Base-by-base conservation (phyloP, 139 green algal genomes). In the Axilococcus clingmanii region DNA sequence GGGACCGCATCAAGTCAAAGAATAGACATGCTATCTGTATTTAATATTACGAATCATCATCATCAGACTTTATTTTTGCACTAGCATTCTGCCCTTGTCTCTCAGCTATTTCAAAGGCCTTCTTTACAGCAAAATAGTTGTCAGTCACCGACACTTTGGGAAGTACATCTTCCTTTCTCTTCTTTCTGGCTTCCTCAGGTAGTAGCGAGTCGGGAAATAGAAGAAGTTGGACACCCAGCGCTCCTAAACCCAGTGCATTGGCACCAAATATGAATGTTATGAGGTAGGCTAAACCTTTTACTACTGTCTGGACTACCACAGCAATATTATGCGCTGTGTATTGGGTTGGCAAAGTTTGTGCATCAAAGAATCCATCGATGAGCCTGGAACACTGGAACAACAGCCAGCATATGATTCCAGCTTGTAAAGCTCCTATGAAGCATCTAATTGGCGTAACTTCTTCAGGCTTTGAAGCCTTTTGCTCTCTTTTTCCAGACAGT, bases 231-330 rank as follows among this genome's bases (percentile, higher is more conserved):
- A 36, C 24, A 0, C 40, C 55, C 0, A 25, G 55, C 30, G 27
- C 27, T 23, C 48, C 22, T 27, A 80, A 56, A 2, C 72, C 72
- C 32, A 74, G 34, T 19, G 69, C 38, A 38, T 80, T 80, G 24
- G 69, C 72, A 5, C 59, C 72, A 38, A 76, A 75, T 52, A 80
- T 69, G 52, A 79, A 79, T n/a, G 69, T 79, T 33, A 48, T 28
- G 23, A 80, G 64, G 64, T 80, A 80, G 9, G 62, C 52, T 31
- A 78, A 52, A 0, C 69, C 69, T 20, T 57, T 50, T 0, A 52
- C 53, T 16, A 71, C 52, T 5, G 72, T 78, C 8, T 65, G 57
- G n/a, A 80, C 40, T 31, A 74, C 52, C 28, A 76, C 41, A 7
- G 64, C 61, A 24, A 80, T 65, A 57, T 80, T 79, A 38, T 57